Evolutionary conservation across 306 rosid species (phyloP), one percentile per base, ranked within the genome.

Genomic region (Purshia tridentata): DNA sequence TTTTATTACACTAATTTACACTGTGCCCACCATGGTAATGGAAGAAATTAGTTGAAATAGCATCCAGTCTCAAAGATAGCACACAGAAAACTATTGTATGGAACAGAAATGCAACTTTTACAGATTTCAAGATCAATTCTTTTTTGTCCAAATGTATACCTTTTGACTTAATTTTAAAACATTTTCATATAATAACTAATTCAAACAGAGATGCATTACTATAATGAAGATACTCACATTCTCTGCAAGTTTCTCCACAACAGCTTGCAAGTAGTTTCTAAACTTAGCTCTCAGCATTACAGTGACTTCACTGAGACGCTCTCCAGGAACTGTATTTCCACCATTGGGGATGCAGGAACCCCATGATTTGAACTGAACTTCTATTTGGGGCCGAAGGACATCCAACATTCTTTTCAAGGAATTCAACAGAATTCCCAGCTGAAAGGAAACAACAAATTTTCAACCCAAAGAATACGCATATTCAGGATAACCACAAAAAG

Each of bases 221-320:
- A 69, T 78, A 20, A 65, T 11, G 13, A 67, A 76, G 73, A 65
- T 74, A 88, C 97, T 77, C 72, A 95, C 99, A 84, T 95, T 95
- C 72, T 90, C 99, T 13, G 75, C 81, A 6, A 95, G 96, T 74
- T 90, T 95, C 82, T 95, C 99, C 76, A 92, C 97, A 8, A 88
- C 87, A 54, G 96, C 97, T 76, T 91, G 99, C 42, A 95, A 18
- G 77, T 92, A 88, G 75, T 87, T 92, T 86, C 97, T 86, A 70
- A 95, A 95, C 83, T 95, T 95, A 2, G 99, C 90, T 76, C 99
- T 90, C 72, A 92, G 83, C 98, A 95, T 95, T 76, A 95, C 99
- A 3, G 99, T 88, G 59, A 95, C 99, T 85, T 95, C 99, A 64
- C 98, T 95, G 55, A 95, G 98, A 76, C 93, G 87, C 81, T 95